Conservation (phyloP, 2,329 filamentous ascomycete species). For the Emergomyces pasteurianus region DNA sequence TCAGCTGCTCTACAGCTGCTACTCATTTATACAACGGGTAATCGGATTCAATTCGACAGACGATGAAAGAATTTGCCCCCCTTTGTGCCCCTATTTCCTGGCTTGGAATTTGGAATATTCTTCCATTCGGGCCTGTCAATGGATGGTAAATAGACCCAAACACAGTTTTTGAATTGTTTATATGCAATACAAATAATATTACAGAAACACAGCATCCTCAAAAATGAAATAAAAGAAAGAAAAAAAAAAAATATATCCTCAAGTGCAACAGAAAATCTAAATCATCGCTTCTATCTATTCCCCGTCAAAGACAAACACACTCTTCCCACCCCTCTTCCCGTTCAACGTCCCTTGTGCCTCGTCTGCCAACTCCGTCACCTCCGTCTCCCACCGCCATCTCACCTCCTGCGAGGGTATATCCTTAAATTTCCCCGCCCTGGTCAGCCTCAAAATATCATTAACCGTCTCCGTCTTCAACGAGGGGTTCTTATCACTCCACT, state of each 20-base stretch:
- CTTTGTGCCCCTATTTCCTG: too few species aligned
- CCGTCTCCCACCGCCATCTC: slow-evolving; percentile 71
- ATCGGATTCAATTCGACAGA: too few species aligned
- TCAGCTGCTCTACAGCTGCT: too few species aligned
- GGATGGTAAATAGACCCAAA: too few species aligned
- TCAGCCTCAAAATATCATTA: slow-evolving; percentile 69
- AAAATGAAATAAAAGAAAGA: not conserved
- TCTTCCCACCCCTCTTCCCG: slow-evolving; percentile 79
- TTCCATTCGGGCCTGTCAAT: too few species aligned
- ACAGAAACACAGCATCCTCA: too few species aligned
- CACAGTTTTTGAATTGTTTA: too few species aligned
- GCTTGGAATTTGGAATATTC: too few species aligned
- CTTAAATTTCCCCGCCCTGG: slow-evolving; percentile 62
- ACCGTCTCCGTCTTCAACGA: slow-evolving; percentile 67
- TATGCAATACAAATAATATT: too few species aligned
- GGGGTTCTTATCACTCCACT: slow-evolving; percentile 68
- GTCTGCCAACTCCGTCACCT: slow-evolving; percentile 53
- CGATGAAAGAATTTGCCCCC: too few species aligned
- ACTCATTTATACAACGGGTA: too few species aligned
- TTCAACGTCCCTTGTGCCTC: slow-evolving; percentile 73
- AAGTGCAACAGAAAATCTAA: slow-evolving; percentile 11
- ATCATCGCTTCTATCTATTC: slow-evolving; percentile 26
- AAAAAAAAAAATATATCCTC: not conserved
- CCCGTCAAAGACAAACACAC: slow-evolving; percentile 68
- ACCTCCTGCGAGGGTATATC: slow-evolving; percentile 76